These are phyloP conservation scores for Neonectria neomacrospora DNA, from an alignment of 2,329 filamentous ascomycete species.

Conservation along the genomic window DNA sequence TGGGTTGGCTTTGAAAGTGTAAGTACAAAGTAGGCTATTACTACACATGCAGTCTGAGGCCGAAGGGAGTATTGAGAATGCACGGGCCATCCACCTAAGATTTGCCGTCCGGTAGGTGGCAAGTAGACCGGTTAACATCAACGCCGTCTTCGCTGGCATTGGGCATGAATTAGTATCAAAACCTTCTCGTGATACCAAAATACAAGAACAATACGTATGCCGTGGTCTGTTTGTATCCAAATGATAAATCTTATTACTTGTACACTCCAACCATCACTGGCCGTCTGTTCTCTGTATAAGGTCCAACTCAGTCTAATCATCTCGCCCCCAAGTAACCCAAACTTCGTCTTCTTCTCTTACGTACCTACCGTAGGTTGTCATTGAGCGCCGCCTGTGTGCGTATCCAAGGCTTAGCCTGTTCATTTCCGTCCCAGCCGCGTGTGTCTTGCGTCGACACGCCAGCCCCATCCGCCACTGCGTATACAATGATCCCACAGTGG, in stretches of 20 bases:
- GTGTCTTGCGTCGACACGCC: constrained; percentile 3
- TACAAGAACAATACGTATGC: background rate
- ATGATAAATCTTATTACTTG: constrained; percentile 30
- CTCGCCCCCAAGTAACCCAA: constrained; percentile 24
- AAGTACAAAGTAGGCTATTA: background rate
- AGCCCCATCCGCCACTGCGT: constrained; percentile 10
- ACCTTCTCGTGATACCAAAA: background rate
- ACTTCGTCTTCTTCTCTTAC: constrained; percentile 20
- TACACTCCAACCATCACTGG: constrained; percentile 25
- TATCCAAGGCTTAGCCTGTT: constrained; percentile 3
- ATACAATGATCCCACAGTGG: constrained; percentile 31
- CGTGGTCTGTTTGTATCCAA: constrained; percentile 9
- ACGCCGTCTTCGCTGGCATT: background rate
- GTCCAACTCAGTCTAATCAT: constrained; percentile 36
- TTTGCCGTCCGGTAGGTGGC: no score
- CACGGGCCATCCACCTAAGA: constrained; percentile 27
- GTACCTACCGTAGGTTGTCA: constrained; percentile 26
- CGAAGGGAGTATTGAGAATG: constrained; percentile 6
- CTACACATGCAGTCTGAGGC: background rate
- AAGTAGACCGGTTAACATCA: background rate
- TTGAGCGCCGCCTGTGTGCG: constrained; percentile 24
- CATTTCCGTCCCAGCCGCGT: constrained; percentile 14
- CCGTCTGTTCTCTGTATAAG: constrained; percentile 32
- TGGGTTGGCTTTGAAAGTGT: background rate
- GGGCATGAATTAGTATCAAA: background rate